Evolutionary conservation across 345 rosid genomes (phyloP).

Genomic region (Corchorus olitorius): DNA sequence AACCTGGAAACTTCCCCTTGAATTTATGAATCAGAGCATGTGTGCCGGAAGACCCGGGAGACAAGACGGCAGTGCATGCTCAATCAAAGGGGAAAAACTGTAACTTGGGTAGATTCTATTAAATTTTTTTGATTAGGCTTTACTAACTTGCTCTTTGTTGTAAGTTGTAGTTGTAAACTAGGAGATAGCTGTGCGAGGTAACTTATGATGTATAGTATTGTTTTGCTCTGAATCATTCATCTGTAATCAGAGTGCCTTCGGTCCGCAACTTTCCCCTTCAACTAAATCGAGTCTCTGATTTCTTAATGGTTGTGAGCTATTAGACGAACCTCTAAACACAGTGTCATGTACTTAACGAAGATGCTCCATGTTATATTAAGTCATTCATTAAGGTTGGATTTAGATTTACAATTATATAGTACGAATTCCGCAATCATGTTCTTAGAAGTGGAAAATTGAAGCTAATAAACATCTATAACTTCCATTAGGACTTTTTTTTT

Average conservation of each 20-base stretch:
- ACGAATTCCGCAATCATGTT: neutral
- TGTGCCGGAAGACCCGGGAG: neutral
- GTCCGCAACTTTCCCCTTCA: neutral
- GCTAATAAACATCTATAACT: neutral
- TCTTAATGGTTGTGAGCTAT: neutral
- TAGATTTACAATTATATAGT: too few relatives aligned
- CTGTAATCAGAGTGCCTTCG: neutral
- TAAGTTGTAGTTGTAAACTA: neutral
- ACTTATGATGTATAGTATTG: slow-evolving; percentile 22
- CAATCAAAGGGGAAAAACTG: slow-evolving; percentile 2
- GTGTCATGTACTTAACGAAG: neutral
- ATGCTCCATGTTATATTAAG: neutral
- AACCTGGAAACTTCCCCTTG: neutral
- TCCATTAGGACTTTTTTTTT: neutral
- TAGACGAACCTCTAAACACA: neutral
- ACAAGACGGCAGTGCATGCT: slow-evolving; percentile 7
- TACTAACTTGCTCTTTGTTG: neutral
- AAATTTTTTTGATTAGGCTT: slow-evolving; percentile 7
- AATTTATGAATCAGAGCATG: neutral
- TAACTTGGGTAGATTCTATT: slow-evolving; percentile 13
- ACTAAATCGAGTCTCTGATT: neutral
- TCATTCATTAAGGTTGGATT: neutral
- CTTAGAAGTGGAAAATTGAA: too few relatives aligned
- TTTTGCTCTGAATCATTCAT: neutral
- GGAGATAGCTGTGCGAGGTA: neutral